Base-by-base conservation (phyloP, 441 rosid species). In the Daphne laureola region DNA sequence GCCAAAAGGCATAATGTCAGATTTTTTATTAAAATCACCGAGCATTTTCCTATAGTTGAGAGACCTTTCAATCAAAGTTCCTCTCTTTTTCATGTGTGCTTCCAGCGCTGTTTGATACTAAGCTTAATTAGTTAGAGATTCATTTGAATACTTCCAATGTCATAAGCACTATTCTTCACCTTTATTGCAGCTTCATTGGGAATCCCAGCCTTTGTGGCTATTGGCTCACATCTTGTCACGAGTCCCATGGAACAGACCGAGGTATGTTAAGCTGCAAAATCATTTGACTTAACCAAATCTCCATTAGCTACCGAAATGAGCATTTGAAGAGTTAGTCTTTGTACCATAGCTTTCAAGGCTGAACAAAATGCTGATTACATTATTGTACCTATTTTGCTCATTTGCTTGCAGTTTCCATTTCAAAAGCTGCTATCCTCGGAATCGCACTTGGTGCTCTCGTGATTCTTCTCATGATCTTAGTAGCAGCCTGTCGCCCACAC, bases 341-440 rank as follows among this genome's bases (percentile, higher is more conserved):
- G 15, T 27, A 27, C 35, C 7, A 38, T 35, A 17, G 57, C 16
- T 44, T 5, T 52, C 13, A 17, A 12, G 17, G 40, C 27, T 53
- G 48, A 45, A 21, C 23, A 21, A 21, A 21, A 14, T 36, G 23
- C 49, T 25, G 48, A 21, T 14, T 60, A 18, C 12, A 36, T 23
- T 14, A 51, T 46, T 31, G 15, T 23, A 15, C 7, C 48, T 14
- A 38, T 38, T 23, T 49, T 55, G 17, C 2, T 41, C 38, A 65
- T 58, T 14, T 65, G n/a, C 14, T 31, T 61, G 74, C 83, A 90
- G 98, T 75, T 55, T 63, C 83, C 38, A 83, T 94, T 56, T 81
- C 99, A n/a, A 90, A 87, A 82, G 96, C 92, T 16, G 94, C 95
- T 41, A 94, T 90, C 60, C 79, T 85, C 8, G 99, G 99, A 35